These are phyloP conservation scores for Ophiosphaerella narmari DNA, from an alignment of 2,329 filamentous ascomycete species.

Conservation along the genomic window DNA sequence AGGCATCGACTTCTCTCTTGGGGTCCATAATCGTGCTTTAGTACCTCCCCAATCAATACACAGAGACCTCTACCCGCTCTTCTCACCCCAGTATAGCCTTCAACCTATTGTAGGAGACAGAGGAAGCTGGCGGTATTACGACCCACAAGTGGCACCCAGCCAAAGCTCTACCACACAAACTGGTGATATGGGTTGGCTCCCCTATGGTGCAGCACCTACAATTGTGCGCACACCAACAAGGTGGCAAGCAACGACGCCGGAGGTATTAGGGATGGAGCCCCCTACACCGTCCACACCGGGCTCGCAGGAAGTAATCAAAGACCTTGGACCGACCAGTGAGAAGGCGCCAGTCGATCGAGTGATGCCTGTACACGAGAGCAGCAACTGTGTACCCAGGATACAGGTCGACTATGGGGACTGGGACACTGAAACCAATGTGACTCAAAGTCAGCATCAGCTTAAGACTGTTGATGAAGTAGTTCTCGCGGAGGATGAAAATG, in stretches of 20 bases:
- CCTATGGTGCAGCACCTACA: too few species aligned
- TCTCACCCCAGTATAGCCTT: not conserved
- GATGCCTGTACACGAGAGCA: not conserved
- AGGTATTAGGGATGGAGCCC: not conserved
- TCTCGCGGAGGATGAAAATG: not conserved
- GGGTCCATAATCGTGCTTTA: too few species aligned
- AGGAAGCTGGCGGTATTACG: not conserved
- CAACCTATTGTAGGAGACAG: not conserved
- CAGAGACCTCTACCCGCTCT: not conserved
- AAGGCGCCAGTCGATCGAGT: not conserved
- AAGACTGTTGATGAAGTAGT: not conserved
- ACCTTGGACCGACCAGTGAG: not conserved
- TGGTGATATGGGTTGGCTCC: not conserved
- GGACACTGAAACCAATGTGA: not conserved
- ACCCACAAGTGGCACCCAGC: not conserved
- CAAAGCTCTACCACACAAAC: not conserved
- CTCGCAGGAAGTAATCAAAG: not conserved
- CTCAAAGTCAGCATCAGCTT: not conserved
- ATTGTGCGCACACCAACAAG: not conserved
- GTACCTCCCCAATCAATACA: too few species aligned
- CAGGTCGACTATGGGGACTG: not conserved
- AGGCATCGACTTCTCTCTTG: too few species aligned
- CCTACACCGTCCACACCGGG: not conserved
- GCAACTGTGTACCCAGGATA: not conserved
- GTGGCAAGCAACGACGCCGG: not conserved